Conservation (phyloP, 805 yeast species). For the Sporopachydermia quercuum region DNA sequence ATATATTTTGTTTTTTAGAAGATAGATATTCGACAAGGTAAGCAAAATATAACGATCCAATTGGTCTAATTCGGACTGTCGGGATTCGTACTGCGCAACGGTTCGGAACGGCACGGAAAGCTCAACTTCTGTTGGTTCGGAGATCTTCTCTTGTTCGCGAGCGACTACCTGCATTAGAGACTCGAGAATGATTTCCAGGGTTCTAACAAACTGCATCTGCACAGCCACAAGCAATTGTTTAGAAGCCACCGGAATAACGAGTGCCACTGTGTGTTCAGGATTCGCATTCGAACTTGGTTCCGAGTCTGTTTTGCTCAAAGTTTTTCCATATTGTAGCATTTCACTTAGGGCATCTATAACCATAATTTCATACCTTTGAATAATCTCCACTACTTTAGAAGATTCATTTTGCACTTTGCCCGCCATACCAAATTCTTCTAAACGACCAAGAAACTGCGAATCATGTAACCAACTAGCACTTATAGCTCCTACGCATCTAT, state of each 20-base stretch:
- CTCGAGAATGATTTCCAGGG: conserved; percentile 20
- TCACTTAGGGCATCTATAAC: conserved; percentile 20
- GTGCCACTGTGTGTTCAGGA: not conserved
- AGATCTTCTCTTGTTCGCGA: conserved; percentile 7
- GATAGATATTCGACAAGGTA: conserved; percentile 39
- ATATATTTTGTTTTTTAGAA: conserved; percentile 28
- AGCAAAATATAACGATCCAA: conserved; percentile 35
- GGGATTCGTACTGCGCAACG: conserved; percentile 22
- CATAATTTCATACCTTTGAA: conserved; percentile 23
- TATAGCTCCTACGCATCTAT: conserved; percentile 30
- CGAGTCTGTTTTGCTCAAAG: conserved; percentile 7
- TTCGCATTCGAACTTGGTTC: conserved; percentile 8
- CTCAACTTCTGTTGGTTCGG: conserved; percentile 4
- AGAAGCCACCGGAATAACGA: conserved; percentile 20
- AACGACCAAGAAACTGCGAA: conserved; percentile 19
- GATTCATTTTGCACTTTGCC: conserved; percentile 15
- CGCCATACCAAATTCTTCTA: conserved; percentile 27
- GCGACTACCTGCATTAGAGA: conserved; percentile 16
- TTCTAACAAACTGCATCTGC: conserved; percentile 20
- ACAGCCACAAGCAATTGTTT: conserved; percentile 16
- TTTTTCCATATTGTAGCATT: conserved; percentile 9
- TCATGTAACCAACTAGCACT: conserved; percentile 39
- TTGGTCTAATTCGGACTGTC: conserved; percentile 23
- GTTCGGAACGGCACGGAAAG: conserved; percentile 19
- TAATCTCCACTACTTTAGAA: conserved; percentile 24